Evolutionary conservation across 768 basidiomycete species (phyloP).

Genomic region (Nevesoporus exiguus): DNA sequence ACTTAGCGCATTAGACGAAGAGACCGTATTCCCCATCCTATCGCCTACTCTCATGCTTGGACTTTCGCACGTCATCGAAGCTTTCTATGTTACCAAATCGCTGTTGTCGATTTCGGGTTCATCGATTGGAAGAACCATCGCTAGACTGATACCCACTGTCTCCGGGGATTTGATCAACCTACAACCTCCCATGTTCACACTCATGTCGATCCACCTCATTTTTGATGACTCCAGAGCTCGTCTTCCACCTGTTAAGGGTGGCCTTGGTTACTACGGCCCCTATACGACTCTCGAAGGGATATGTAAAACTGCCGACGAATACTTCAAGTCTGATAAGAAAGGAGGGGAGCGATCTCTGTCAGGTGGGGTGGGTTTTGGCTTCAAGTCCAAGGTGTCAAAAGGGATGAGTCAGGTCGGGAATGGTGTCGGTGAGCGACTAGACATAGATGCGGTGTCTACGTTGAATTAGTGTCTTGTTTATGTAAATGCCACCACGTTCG

Average conservation of each 20-base stretch:
- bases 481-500: neutral
- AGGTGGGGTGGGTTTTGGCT: slow-evolving; percentile 47
- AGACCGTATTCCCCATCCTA: slow-evolving; percentile 50
- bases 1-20: slow-evolving; percentile 55
- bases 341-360: slow-evolving; percentile 39
- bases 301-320: slow-evolving; percentile 53
- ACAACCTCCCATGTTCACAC: slow-evolving; percentile 56
- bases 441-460: slow-evolving; percentile 14
- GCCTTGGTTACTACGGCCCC: slow-evolving; percentile 57
- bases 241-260: slow-evolving; percentile 50
- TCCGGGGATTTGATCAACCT: slow-evolving; percentile 50
- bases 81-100: slow-evolving; percentile 47
- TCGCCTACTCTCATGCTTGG: slow-evolving; percentile 63
- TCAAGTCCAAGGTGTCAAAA: slow-evolving; percentile 27
- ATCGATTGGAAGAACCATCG: slow-evolving; percentile 32
- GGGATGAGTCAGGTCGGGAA: slow-evolving; percentile 27
- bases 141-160: slow-evolving; percentile 42
- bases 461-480: slow-evolving; percentile 17
- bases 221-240: slow-evolving; percentile 67
- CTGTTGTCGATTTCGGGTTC: slow-evolving; percentile 34
- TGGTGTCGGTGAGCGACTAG: slow-evolving; percentile 22
- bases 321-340: slow-evolving; percentile 36
- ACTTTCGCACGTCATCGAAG: slow-evolving; percentile 58
- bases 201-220: slow-evolving; percentile 52
- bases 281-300: slow-evolving; percentile 59